phyloP scores from a whole-genome alignment of 2,329 filamentous ascomycete species.

The Chaetomiaceae sp. region DNA sequence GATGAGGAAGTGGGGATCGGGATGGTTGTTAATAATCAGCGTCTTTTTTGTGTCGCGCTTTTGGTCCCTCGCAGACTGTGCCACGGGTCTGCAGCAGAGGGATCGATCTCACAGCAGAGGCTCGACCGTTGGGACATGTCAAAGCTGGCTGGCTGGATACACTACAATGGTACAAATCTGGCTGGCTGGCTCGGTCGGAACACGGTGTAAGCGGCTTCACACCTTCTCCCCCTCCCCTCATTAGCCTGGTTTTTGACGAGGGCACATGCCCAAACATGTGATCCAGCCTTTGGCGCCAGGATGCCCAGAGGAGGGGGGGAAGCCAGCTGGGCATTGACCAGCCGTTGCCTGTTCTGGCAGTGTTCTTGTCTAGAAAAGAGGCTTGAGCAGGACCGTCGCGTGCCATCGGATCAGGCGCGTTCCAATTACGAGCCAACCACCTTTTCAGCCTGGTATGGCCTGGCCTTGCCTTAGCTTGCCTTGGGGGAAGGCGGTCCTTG shows the following conservation, averaged over 20 bases:
- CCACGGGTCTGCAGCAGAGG: slow-evolving; percentile 8
- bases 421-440: not conserved
- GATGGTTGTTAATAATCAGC: too few relatives aligned
- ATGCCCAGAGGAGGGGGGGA: too few relatives aligned
- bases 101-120: slow-evolving; percentile 13
- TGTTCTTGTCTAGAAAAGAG: not conserved
- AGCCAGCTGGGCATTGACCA: slow-evolving; percentile 1
- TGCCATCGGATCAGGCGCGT: not conserved
- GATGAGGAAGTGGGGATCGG: not conserved
- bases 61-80: slow-evolving; percentile 3
- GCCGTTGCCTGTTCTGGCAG: not conserved
- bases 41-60: not conserved
- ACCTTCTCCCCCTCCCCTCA: not conserved
- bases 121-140: not conserved
- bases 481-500: not conserved
- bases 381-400: not conserved
- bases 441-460: not conserved
- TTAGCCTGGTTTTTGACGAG: not conserved
- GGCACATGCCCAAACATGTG: slow-evolving; percentile 12
- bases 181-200: too few relatives aligned
- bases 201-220: slow-evolving; percentile 2
- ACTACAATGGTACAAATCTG: not conserved
- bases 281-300: not conserved
- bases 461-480: not conserved
- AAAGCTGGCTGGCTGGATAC: not conserved